A percentile compares a stretch with the other conserved stretches of the same genome.
Conservation (phyloP, 345 rosid species). For the Garcia nutans region DNA sequence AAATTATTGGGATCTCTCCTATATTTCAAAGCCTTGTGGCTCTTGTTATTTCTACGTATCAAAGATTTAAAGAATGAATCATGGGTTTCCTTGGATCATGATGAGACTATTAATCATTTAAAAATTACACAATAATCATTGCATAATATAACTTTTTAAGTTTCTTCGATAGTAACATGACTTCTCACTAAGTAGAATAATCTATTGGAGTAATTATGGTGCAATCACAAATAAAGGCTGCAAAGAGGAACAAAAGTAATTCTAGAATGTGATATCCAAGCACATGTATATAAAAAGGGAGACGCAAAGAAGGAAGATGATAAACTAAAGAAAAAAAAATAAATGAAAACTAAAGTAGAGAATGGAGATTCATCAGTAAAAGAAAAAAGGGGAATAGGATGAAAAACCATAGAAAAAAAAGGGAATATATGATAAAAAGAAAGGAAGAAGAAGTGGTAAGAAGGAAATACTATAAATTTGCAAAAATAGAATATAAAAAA, state of each 20-base stretch:
- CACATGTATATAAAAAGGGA: not conserved
- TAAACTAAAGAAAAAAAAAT: too few species aligned
- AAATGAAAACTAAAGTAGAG: too few species aligned
- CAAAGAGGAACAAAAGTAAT: constrained; percentile 17
- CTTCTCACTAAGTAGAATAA: constrained; percentile 12
- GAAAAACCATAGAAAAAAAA: too few species aligned
- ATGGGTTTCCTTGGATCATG: constrained; percentile 1
- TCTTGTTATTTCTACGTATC: constrained; percentile 1
- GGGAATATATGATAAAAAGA: too few species aligned
- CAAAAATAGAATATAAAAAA: too few species aligned
- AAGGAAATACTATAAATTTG: too few species aligned
- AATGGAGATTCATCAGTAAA: too few species aligned
- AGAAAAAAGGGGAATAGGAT: too few species aligned
- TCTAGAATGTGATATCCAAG: constrained; percentile 1
- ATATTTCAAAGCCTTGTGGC: constrained; percentile 2
- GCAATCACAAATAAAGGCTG: constrained; percentile 79
- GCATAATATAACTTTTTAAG: constrained; percentile 1
- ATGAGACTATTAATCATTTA: constrained; percentile 11
- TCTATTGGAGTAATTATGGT: constrained; percentile 41
- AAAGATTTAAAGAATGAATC: not conserved
- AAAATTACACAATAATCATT: constrained; percentile 19
- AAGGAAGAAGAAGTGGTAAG: too few species aligned
- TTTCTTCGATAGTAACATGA: constrained; percentile 8
- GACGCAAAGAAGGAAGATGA: not conserved
- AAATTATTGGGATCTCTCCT: not conserved